Base-by-base conservation (phyloP, 345 rosid species). In the Triadica sebifera region DNA sequence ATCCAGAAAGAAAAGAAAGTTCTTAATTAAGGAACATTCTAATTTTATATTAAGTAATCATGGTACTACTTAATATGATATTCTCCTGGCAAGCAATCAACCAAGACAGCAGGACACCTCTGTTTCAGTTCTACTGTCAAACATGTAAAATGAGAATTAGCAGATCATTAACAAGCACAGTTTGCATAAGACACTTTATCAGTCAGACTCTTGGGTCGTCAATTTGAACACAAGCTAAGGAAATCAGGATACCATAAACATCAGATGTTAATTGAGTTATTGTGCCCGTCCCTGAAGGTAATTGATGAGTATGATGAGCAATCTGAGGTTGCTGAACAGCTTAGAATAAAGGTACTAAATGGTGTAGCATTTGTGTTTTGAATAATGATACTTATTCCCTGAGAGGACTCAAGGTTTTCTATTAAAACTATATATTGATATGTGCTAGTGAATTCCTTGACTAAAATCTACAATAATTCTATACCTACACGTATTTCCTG, bases 271-370 rank as follows among this genome's bases (percentile, higher is more conserved):
- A 46, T 53, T 22, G 70, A 47, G 47, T 12, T 47, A 4, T 24
- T 67, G 39, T 72, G 79, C 55, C 57, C 8, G 53, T 46, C 46
- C 49, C 45, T 76, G 79, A 87, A 92, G 98, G 98, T 94, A 73
- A 70, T 94, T n/a, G 95, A 94, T 76, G 97, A 92, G 75, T 92
- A 94, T 70, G 97, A 94, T 65, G 98, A 94, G 79, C 87, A 90
- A 78, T 91, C 98, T 25, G 98, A 94, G 84, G 93, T 87, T 56
- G 97, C 97, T 22, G 97, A 94, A 43, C 82, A 91, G 77, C 90
- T 90, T 43, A 84, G 97, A 83, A 92, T 94, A 74, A 89, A 82
- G 96, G 98, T 91, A 89, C 34, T 9, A 17, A 29, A 29, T 29
- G 34, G 20, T 6, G 13, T 58, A 17, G 49, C 15, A 22, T 24